These are phyloP conservation scores for Manihot esculenta DNA, from an alignment of 441 rosid species.

Conservation along the genomic window DNA sequence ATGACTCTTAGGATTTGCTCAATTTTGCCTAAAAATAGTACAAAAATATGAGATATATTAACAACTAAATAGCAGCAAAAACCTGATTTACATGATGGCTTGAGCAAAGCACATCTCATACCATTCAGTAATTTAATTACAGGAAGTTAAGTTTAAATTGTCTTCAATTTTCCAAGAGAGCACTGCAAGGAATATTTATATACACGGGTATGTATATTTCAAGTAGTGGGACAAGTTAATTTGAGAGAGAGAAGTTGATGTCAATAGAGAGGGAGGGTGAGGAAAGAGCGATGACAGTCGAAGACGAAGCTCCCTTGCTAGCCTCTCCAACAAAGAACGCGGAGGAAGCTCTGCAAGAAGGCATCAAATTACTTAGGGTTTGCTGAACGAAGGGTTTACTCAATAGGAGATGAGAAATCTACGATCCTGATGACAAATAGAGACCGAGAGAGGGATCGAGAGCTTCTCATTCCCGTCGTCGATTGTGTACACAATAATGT, in stretches of 20 bases:
- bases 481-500: conserved; percentile 42
- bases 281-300: conserved; percentile 49
- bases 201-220: neutral
- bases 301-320: conserved; percentile 72
- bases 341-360: conserved; percentile 83
- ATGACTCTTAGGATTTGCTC: conserved; percentile 14
- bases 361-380: conserved; percentile 14
- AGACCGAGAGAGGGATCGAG: conserved; percentile 77
- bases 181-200: conserved; percentile 22
- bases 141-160: conserved; percentile 14
- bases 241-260: too few relatives aligned
- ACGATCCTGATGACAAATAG: conserved; percentile 58
- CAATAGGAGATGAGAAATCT: conserved; percentile 88
- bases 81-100: conserved; percentile 11
- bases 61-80: conserved; percentile 6
- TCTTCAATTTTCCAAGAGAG: conserved; percentile 15
- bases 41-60: conserved; percentile 8
- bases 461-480: conserved; percentile 87
- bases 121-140: conserved; percentile 27
- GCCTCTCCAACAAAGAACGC: conserved; percentile 69
- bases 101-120: conserved; percentile 20
- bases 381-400: too few relatives aligned
- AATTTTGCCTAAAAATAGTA: conserved; percentile 25
- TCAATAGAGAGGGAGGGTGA: neutral
- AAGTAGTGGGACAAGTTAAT: too few relatives aligned